These are phyloP conservation scores for Globisporangium orthogonon DNA, from an alignment of 352 stramenopile genomes.

Conservation along the genomic window DNA sequence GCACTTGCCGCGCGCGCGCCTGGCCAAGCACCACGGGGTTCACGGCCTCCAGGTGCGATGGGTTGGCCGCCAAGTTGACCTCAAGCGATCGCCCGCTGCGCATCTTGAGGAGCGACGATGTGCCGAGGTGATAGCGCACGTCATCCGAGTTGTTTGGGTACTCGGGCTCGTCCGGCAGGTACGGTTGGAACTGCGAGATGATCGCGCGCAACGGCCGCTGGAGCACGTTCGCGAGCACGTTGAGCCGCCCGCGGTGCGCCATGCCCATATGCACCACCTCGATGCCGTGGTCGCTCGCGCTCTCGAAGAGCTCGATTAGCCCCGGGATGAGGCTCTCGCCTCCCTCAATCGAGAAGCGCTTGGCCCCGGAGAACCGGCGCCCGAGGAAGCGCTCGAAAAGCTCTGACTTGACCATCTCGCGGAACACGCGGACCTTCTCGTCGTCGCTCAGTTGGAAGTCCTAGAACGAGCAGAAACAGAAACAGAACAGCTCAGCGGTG, in stretches of 20 bases:
- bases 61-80: slow-evolving; percentile 94
- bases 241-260: slow-evolving; percentile 96
- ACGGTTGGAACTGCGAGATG: slow-evolving; percentile 84
- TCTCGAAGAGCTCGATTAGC: slow-evolving; percentile 94
- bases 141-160: slow-evolving; percentile 88
- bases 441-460: slow-evolving; percentile 49
- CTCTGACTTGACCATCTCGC: slow-evolving; percentile 93
- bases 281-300: slow-evolving; percentile 92
- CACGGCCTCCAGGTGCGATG: slow-evolving; percentile 98
- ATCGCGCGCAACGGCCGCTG: slow-evolving; percentile 95
- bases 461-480: slow-evolving; percentile 4
- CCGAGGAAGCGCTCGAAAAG: slow-evolving; percentile 98
- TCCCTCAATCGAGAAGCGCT: slow-evolving; percentile 98
- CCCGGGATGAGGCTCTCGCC: slow-evolving; percentile 94
- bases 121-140: slow-evolving; percentile 85
- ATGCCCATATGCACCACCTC: slow-evolving; percentile 99
- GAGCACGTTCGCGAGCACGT: slow-evolving; percentile 98
- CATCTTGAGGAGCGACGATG: slow-evolving; percentile 65
- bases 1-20: slow-evolving; percentile 89
- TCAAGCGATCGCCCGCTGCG: slow-evolving; percentile 56
- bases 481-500: background rate
- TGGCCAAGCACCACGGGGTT: slow-evolving; percentile 97
- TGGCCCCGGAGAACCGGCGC: slow-evolving; percentile 91
- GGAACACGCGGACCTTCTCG: slow-evolving; percentile 93
- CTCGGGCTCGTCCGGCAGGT: slow-evolving; percentile 77